Evolutionary conservation across 1,284 basidiomycete species (phyloP).

Genomic region (Garcileccinum viscosum): DNA sequence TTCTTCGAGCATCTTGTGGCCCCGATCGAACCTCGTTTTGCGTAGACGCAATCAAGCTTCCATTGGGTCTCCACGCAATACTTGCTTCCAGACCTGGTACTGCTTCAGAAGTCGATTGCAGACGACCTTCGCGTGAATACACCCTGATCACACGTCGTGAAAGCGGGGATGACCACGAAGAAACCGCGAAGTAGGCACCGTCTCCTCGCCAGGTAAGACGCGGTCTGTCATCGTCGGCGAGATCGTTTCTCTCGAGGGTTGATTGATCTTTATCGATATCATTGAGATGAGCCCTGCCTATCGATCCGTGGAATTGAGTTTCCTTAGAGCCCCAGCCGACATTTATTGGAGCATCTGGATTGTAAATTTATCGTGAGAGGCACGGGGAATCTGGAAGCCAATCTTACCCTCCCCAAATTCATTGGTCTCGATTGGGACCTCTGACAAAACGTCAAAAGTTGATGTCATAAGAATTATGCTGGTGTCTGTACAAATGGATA

Average conservation of each 20-base stretch:
- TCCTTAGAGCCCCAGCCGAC: slow-evolving; percentile 98
- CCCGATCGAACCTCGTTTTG: slow-evolving; percentile 80
- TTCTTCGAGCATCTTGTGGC: slow-evolving; percentile 70
- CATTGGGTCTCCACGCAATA: slow-evolving; percentile 89
- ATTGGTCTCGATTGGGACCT: slow-evolving; percentile 71
- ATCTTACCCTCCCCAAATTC: slow-evolving; percentile 83
- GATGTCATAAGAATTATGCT: slow-evolving; percentile 90
- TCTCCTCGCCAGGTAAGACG: slow-evolving; percentile 95
- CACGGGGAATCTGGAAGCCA: slow-evolving; percentile 32
- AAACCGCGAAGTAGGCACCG: slow-evolving; percentile 87
- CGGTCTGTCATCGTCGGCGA: slow-evolving; percentile 77
- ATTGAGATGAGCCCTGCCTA: slow-evolving; percentile 74
- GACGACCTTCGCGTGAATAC: slow-evolving; percentile 78
- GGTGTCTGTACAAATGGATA: slow-evolving; percentile 49
- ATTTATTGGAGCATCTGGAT: slow-evolving; percentile 84
- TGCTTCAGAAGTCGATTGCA: slow-evolving; percentile 88
- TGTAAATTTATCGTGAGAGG: slow-evolving; percentile 17
- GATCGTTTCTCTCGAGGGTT: slow-evolving; percentile 54
- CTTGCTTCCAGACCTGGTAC: slow-evolving; percentile 84
- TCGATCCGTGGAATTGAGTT: slow-evolving; percentile 97
- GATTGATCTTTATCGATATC: slow-evolving; percentile 65
- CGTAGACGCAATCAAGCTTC: slow-evolving; percentile 83
- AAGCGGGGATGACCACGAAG: slow-evolving; percentile 57
- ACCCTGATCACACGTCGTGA: slow-evolving; percentile 71
- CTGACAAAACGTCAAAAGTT: slow-evolving; percentile 87